These are phyloP conservation scores for Sporormia fimetaria DNA, from an alignment of 495 filamentous ascomycete species.

Conservation along the genomic window DNA sequence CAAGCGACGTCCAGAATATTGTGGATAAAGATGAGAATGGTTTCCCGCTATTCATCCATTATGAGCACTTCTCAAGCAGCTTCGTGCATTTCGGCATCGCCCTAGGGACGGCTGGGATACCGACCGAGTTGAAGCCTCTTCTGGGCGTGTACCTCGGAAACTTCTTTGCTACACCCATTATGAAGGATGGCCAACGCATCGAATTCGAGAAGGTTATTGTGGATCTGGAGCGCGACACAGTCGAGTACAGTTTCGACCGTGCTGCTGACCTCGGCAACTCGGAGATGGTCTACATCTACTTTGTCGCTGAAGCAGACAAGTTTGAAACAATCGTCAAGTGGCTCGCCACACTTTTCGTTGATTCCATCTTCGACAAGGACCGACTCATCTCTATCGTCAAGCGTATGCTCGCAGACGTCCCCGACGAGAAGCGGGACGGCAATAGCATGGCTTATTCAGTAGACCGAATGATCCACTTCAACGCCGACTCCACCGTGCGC, in stretches of 20 bases:
- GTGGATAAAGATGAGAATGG: conserved; percentile 55
- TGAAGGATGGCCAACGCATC: conserved; percentile 62
- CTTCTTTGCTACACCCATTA: conserved; percentile 86
- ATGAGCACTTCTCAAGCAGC: conserved; percentile 79
- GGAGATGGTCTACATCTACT: conserved; percentile 67
- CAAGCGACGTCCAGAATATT: conserved; percentile 61
- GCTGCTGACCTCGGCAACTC: conserved; percentile 58
- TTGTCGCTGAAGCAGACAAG: conserved; percentile 80
- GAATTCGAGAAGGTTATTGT: conserved; percentile 87
- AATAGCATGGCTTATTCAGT: conserved; percentile 66
- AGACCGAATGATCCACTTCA: conserved; percentile 67
- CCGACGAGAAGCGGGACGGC: conserved; percentile 82
- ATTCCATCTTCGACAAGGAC: conserved; percentile 70
- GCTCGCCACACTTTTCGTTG: conserved; percentile 76
- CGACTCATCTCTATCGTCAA: conserved; percentile 74
- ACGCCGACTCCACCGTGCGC: conserved; percentile 57
- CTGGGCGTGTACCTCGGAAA: conserved; percentile 75
- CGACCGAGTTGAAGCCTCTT: conserved; percentile 65
- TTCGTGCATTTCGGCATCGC: conserved; percentile 76
- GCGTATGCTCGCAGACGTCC: conserved; percentile 83
- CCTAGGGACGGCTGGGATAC: conserved; percentile 64
- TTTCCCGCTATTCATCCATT: conserved; percentile 84
- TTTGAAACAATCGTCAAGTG: conserved; percentile 74
- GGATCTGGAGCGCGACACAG: conserved; percentile 79
- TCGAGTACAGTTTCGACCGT: conserved; percentile 61